Base-by-base conservation (phyloP, 2,329 filamentous ascomycete species). In the Ambrosiella cleistominuta region DNA sequence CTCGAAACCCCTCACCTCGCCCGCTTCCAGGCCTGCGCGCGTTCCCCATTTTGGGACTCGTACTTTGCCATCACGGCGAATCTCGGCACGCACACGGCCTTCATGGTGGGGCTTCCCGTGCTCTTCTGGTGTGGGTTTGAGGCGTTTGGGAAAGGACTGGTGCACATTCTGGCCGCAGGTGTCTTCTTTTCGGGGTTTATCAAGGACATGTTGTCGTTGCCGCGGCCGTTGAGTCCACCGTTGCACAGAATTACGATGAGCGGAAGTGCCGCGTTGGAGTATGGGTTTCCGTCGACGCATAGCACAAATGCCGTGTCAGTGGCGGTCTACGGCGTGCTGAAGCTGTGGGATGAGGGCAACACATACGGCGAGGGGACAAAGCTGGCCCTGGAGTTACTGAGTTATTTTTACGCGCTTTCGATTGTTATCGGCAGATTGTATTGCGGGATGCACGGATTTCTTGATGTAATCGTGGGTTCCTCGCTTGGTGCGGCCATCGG, bases 11-110 rank as follows among this genome's bases (percentile, higher is more conserved):
- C 90, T 1, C 93, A 95, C 70, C 82, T 98, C 15, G 91, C 91
- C 59, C 84, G 80, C 72, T 73, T 95, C 66, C 93, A 98, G 75
- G 78, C 83, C 64, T 81, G 75, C 68, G 71, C 91, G 68, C 86
- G 91, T 66, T 85, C 87, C 17, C 88, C 88, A 0, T 79, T 86
- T 7, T 82, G 97, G 66, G 93, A 98, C 71, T 88, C 88, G 62
- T 98, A 96, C 74, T 98, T 98, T 71, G 91, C 93, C 55, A 88
- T 94, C 63, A 95, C 90, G 0, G 93, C 93, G 62, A 98, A 97
- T 70, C 79, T 97, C 58, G 88, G 93, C 63, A 98, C 93, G 0
- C 93, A 98, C 71, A 98, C 93, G 0, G 97, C 96, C 74, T 98
- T 96, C 75, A 97, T 97, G 90, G 79, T 95, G 64, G 85, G 88